A percentile compares a stretch with the other conserved stretches of the same genome.
Conservation (phyloP, 163 green algal species). For the Chlamydomonas reinhardtii region DNA sequence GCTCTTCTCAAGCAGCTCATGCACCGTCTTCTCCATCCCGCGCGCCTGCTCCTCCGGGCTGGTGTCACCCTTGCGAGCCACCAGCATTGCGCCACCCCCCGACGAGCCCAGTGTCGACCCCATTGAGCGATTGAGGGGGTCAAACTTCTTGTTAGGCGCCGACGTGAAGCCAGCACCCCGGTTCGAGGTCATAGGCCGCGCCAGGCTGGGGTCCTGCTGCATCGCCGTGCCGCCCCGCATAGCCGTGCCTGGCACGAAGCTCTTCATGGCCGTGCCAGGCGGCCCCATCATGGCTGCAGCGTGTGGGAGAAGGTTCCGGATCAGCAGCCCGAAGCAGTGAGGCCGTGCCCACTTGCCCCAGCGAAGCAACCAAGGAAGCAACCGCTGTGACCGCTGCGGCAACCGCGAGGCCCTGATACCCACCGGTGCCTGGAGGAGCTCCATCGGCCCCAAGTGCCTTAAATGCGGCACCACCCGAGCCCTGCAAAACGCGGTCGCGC, state of each 20-base stretch:
- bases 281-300: conserved; percentile 53
- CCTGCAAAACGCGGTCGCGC: not conserved
- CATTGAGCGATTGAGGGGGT: conserved; percentile 68
- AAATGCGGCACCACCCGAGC: conserved; percentile 30
- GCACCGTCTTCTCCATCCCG: conserved; percentile 77
- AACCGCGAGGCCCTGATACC: not conserved
- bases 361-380: too few relatives aligned
- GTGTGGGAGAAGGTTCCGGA: too few relatives aligned
- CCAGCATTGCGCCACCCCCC: not conserved
- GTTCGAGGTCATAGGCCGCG: conserved; percentile 85
- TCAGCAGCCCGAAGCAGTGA: too few relatives aligned
- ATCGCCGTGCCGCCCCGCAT: conserved; percentile 46
- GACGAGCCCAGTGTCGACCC: conserved; percentile 29
- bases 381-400: too few relatives aligned
- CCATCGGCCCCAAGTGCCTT: conserved; percentile 44
- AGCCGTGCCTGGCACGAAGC: conserved; percentile 61
- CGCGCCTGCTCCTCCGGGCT: conserved; percentile 62
- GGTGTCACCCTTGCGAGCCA: conserved; percentile 64
- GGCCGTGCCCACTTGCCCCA: too few relatives aligned
- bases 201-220: conserved; percentile 25
- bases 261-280: conserved; percentile 62
- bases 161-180: conserved; percentile 70
- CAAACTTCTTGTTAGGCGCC: conserved; percentile 65
- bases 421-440: conserved; percentile 41
- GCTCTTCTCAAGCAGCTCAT: conserved; percentile 83